These are phyloP conservation scores for Cenococcum geophilum DNA, from an alignment of 495 filamentous ascomycete species.

Conservation along the genomic window DNA sequence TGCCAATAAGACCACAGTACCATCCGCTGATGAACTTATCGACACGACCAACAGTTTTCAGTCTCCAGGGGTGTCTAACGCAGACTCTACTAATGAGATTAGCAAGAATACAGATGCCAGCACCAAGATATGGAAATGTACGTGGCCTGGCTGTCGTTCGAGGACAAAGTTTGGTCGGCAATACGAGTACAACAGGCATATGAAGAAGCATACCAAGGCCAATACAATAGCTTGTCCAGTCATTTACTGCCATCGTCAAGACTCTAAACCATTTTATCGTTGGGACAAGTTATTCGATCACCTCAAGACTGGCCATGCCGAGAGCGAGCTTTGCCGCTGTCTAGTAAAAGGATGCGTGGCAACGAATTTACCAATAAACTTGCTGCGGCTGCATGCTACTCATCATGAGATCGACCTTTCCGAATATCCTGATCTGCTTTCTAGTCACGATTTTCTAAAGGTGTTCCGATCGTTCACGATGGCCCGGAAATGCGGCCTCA, in stretches of 20 bases:
- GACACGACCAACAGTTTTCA: too few species aligned
- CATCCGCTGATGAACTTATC: too few species aligned
- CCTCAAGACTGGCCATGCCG: slow-evolving; percentile 1
- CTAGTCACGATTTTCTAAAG: neutral
- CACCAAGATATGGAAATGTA: neutral
- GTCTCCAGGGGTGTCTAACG: too few species aligned
- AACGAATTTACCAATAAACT: neutral
- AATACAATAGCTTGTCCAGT: slow-evolving; percentile 5
- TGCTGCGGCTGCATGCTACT: neutral
- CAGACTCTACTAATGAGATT: neutral
- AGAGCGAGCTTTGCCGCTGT: slow-evolving; percentile 3
- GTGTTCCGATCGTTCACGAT: neutral
- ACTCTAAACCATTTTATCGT: slow-evolving; percentile 4
- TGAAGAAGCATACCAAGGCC: slow-evolving; percentile 10
- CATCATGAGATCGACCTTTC: neutral
- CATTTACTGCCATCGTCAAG: neutral
- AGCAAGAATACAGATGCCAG: neutral
- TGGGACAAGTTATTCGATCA: slow-evolving; percentile 8
- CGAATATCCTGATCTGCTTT: neutral
- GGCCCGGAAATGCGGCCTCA: neutral
- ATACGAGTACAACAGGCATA: slow-evolving; percentile 13
- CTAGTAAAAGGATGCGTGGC: neutral
- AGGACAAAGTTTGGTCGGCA: slow-evolving; percentile 7
- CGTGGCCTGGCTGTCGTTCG: slow-evolving; percentile 11
- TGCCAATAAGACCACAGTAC: too few species aligned